Evolutionary conservation across 495 filamentous ascomycete genomes (phyloP).

Genomic region (Penicillium alfredii): DNA sequence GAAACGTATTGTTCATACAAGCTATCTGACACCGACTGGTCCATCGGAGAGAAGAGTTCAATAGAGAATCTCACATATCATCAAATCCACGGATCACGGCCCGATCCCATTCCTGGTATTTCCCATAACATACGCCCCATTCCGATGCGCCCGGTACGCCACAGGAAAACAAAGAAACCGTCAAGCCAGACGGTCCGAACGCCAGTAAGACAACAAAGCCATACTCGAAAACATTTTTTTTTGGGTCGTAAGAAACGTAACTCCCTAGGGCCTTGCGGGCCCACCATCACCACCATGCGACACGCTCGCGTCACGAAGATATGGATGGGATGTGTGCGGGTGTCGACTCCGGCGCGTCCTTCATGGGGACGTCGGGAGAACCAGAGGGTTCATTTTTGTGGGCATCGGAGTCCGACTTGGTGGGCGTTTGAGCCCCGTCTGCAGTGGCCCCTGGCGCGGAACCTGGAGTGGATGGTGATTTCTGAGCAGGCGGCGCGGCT

Average conservation of each 20-base stretch:
- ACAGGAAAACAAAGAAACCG: conserved; percentile 16
- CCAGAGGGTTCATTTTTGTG: conserved; percentile 16
- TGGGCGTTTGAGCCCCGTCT: conserved; percentile 12
- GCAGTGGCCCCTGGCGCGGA: conserved; percentile 4
- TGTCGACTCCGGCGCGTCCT: conserved; percentile 26
- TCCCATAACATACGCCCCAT: conserved; percentile 26
- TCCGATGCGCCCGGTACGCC: conserved; percentile 32
- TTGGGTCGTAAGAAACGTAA: conserved; percentile 26
- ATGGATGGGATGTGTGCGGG: conserved; percentile 25
- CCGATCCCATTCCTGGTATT: conserved; percentile 28
- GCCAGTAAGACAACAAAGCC: conserved; percentile 18
- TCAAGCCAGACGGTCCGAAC: conserved; percentile 17
- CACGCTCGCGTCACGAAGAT: conserved; percentile 17
- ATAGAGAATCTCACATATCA: conserved; percentile 21
- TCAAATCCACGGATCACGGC: too few species aligned
- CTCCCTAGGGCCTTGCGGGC: conserved; percentile 10
- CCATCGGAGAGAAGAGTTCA: conserved; percentile 7
- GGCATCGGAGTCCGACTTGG: conserved; percentile 8
- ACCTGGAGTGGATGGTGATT: conserved; percentile 20
- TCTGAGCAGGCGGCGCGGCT: conserved; percentile 19
- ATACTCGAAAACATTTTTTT: conserved; percentile 22
- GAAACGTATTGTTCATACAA: conserved; percentile 25
- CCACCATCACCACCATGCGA: conserved; percentile 11
- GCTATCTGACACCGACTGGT: conserved; percentile 15
- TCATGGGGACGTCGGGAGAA: conserved; percentile 28